These are phyloP conservation scores for Cicer yamashitae DNA, from an alignment of 306 rosid species.

Conservation along the genomic window DNA sequence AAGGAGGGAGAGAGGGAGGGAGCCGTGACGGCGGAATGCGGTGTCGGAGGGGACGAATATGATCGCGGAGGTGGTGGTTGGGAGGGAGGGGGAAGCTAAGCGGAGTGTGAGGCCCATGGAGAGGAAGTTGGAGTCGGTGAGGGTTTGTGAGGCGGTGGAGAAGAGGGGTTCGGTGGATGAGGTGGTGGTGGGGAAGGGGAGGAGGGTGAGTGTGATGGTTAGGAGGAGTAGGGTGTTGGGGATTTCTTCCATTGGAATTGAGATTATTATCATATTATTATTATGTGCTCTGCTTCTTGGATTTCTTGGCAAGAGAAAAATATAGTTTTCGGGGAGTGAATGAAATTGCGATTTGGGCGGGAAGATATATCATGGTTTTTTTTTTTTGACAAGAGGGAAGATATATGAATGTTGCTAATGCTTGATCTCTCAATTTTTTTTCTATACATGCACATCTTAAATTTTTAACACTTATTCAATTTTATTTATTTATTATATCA, in stretches of 20 bases:
- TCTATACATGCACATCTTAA: background rate
- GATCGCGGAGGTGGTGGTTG: conserved; percentile 47
- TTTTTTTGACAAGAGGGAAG: too few species aligned
- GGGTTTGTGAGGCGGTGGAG: conserved; percentile 39
- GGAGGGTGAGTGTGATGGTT: background rate
- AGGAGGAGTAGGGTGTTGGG: conserved; percentile 8
- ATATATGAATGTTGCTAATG: too few species aligned
- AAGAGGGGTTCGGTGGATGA: conserved; percentile 18
- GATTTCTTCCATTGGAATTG: background rate
- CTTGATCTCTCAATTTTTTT: too few species aligned
- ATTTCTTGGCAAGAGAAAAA: background rate
- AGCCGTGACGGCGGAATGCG: conserved; percentile 48
- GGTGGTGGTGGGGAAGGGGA: background rate
- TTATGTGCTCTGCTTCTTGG: background rate
- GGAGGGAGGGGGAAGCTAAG: conserved; percentile 39
- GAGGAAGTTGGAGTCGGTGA: conserved; percentile 50
- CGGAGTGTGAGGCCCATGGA: conserved; percentile 55
- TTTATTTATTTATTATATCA: too few species aligned
- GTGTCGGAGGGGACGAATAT: conserved; percentile 51
- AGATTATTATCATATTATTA: background rate
- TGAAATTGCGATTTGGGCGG: conserved; percentile 1
- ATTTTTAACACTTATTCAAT: background rate
- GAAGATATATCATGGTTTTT: background rate
- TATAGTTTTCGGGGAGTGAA: background rate
- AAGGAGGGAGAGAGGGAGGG: conserved; percentile 47